Conservation (phyloP, 306 rosid species). For the Cucumis melo region DNA sequence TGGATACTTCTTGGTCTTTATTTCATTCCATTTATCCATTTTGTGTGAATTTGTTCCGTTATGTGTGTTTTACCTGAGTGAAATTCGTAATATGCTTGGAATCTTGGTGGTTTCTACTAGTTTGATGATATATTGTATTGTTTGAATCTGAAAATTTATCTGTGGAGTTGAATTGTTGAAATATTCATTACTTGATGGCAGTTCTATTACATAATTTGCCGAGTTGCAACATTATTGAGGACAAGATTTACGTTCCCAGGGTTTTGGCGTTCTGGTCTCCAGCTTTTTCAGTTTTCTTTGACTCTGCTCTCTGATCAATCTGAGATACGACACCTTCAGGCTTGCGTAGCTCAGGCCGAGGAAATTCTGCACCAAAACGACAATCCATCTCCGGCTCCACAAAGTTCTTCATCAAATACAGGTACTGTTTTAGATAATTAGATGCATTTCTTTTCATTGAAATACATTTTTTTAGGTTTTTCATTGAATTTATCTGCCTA, state of each 20-base stretch:
- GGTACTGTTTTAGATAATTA: slow-evolving; percentile 20
- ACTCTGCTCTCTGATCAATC: slow-evolving; percentile 36
- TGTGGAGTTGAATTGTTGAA: not conserved
- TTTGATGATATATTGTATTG: not conserved
- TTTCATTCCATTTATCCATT: not conserved
- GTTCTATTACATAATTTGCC: slow-evolving; percentile 54
- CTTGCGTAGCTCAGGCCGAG: slow-evolving; percentile 54
- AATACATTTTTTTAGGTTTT: not conserved
- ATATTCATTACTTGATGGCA: not conserved
- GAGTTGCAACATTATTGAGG: slow-evolving; percentile 74
- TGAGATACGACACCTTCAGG: slow-evolving; percentile 41
- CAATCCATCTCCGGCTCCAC: slow-evolving; percentile 26
- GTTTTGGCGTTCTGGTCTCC: slow-evolving; percentile 71
- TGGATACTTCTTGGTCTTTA: not conserved
- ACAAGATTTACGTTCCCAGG: slow-evolving; percentile 75
- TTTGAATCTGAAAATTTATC: not conserved
- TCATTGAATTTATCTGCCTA: not conserved
- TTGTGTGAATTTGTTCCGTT: not conserved
- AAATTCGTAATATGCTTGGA: not conserved
- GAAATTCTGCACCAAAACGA: slow-evolving; percentile 49
- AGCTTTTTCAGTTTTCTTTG: slow-evolving; percentile 43
- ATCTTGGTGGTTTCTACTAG: not conserved
- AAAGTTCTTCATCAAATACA: slow-evolving; percentile 22
- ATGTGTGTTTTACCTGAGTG: not conserved
- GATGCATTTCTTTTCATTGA: not conserved